Evolutionary conservation across 495 filamentous ascomycete genomes (phyloP), one percentile per base, ranked within the genome.

Genomic region (Astrothelium subdiscretum): DNA sequence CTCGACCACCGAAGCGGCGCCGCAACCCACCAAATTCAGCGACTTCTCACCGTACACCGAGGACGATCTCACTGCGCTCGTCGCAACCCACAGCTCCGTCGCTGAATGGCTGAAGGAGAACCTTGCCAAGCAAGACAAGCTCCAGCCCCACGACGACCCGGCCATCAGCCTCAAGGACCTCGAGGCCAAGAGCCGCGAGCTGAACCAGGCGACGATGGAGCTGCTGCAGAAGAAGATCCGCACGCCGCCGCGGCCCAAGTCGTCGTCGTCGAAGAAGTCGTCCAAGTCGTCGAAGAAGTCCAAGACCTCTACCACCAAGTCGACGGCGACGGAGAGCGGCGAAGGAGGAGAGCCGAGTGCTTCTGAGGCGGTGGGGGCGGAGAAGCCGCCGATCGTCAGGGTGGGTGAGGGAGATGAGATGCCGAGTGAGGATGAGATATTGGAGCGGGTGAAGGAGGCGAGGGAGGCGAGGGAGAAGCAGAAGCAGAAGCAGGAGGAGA

Each of bases 181-280:
- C 26, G 65, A 77, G 38, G 63, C 52, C 26, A 82, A 82, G 68
- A 75, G 82, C 8, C 79, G 84, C 67, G 77, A 83, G 72, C 74
- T 92, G 27, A 81, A 84, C 69, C 79, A 83, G 58, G 80, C 81
- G 4, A 83, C 88, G 48, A 78, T 88, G 69, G 85, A 88, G 59
- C 78, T 92, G 51, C 77, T 88, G 52, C 80, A 87, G 79, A 87
- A 83, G 79, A 85, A 85, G 68, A 84, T 91, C 66, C 81, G 78
- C 57, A 78, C 62, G 40, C 62, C 65, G 62, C 59, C 64, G 27
- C 66, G 67, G 61, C 15, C 65, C 29, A 83, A 81, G 76, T 15
- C 13, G 48, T 84, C 83, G 72, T 74, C 72, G 63, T 73, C 65
- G 65, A 78, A 78, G 65, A 80, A 78, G 59, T 80, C 80, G 68